phyloP scores from a whole-genome alignment of 2,329 filamentous ascomycete species.

The Phialocephala sp. region DNA sequence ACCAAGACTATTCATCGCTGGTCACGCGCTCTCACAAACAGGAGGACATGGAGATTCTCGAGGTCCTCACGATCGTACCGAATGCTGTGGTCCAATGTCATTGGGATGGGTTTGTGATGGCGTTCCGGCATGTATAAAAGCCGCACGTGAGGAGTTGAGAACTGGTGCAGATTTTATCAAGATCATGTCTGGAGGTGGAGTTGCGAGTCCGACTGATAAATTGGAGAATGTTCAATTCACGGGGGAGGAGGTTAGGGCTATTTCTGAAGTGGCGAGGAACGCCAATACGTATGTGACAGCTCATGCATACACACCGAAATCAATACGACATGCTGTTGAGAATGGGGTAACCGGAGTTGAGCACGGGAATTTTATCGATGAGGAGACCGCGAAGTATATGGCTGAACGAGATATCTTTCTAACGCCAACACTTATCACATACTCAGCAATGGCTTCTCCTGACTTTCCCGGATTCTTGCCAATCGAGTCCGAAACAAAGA shows the following conservation, averaged over 20 bases:
- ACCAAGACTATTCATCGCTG: conserved; percentile 60
- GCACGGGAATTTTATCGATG: conserved; percentile 67
- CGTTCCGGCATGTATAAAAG: conserved; percentile 58
- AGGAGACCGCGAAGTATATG: conserved; percentile 58
- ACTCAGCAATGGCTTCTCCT: conserved; percentile 53
- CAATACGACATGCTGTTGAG: conserved; percentile 59
- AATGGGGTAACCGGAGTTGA: conserved; percentile 63
- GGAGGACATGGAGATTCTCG: conserved; percentile 63
- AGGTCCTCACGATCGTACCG: conserved; percentile 49
- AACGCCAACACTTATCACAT: conserved; percentile 60
- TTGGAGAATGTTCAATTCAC: conserved; percentile 62
- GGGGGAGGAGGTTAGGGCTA: conserved; percentile 59
- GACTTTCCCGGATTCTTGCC: conserved; percentile 52
- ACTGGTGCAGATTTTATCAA: conserved; percentile 66
- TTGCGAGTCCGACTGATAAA: conserved; percentile 59
- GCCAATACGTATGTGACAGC: conserved; percentile 60
- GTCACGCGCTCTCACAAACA: conserved; percentile 60
- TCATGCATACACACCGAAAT: conserved; percentile 61
- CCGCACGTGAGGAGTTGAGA: conserved; percentile 59
- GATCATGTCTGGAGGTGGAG: conserved; percentile 64
- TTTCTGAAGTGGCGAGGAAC: conserved; percentile 55
- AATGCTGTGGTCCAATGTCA: conserved; percentile 54
- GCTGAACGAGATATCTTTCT: conserved; percentile 54
- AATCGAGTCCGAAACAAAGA: conserved; percentile 54
- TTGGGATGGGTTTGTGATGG: conserved; percentile 56